Conservation (phyloP, 352 stramenopile species). For the Aphanomyces invadans region DNA sequence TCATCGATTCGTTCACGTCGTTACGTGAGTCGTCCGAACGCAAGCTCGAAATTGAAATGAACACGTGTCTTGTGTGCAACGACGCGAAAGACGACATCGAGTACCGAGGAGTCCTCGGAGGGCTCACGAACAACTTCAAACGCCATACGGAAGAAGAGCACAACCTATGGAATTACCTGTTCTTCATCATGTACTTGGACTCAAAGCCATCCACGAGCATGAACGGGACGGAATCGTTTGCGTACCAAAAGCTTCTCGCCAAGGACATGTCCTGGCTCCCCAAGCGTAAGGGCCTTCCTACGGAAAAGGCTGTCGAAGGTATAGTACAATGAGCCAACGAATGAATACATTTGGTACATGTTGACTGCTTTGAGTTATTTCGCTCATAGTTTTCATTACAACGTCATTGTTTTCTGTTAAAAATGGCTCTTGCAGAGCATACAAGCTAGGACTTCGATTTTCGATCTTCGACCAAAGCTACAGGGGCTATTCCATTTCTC, state of each 20-base stretch:
- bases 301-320: neutral
- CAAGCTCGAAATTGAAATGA: slow-evolving; percentile 22
- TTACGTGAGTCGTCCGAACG: slow-evolving; percentile 20
- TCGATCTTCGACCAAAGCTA: neutral
- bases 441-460: no score
- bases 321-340: neutral
- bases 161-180: slow-evolving; percentile 45
- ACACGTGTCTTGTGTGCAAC: slow-evolving; percentile 25
- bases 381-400: no score
- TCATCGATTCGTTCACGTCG: slow-evolving; percentile 27
- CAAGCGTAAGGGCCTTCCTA: neutral
- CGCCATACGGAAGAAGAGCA: slow-evolving; percentile 33
- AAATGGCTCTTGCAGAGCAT: no score
- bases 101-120: slow-evolving; percentile 10
- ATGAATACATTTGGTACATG: neutral
- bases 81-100: slow-evolving; percentile 24
- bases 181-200: slow-evolving; percentile 41
- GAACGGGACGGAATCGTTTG: slow-evolving; percentile 37
- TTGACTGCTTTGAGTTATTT: no score
- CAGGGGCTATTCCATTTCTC: slow-evolving; percentile 57
- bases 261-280: slow-evolving; percentile 38
- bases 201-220: slow-evolving; percentile 35
- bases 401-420: no score
- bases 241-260: slow-evolving; percentile 29
- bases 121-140: slow-evolving; percentile 30